Base-by-base conservation (phyloP, 2,329 filamentous ascomycete species). In the Fonsecaea erecta region DNA sequence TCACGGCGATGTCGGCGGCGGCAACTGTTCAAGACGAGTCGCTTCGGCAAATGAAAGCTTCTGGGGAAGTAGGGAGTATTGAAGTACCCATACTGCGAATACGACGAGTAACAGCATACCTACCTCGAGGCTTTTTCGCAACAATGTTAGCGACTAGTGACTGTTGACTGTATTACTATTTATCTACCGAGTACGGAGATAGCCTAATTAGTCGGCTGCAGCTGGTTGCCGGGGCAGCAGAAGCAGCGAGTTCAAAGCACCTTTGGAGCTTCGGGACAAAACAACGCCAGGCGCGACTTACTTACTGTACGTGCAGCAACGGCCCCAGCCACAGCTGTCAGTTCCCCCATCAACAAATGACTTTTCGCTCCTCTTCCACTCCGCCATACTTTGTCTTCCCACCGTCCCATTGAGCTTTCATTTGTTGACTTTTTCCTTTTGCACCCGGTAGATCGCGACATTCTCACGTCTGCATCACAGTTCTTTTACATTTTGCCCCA, bases 221-320 rank as follows among this genome's bases (percentile, higher is more conserved):
- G 21, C 52, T 56, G 58, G 58, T 61, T 61, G 58, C 58, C 58
- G 30, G 9, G 58, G 58, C 18, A 61, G 48, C 58, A 52, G 18
- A 30, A 52, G 21, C 34, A 35, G n/a, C 12, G 34, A 53, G 48
- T 21, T 11, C 18, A 24, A 48, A 48, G 43, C 43, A 18, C 18
- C 18, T 48, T 12, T 48, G 21, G 43, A 2, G 12, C 18, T 18
- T 48, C 12, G 26, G 48, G 48, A 7, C 14, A 18, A 61, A 61
- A 61, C 58, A 61, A 61, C 57, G 51, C 40, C 58, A 54, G 48
- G 48, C 58, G 48, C 58, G 57, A 52, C 57, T 60, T 60, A 60
- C 55, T 37, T 58, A 40, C 37, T 12, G 37, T 60, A 60, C 55
- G 55, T 58, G 55, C 37, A 18, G 37, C 37, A 57, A 26, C 26